Evolutionary conservation across 495 filamentous ascomycete species (phyloP).

Genomic region (Aspergillus campestris): DNA sequence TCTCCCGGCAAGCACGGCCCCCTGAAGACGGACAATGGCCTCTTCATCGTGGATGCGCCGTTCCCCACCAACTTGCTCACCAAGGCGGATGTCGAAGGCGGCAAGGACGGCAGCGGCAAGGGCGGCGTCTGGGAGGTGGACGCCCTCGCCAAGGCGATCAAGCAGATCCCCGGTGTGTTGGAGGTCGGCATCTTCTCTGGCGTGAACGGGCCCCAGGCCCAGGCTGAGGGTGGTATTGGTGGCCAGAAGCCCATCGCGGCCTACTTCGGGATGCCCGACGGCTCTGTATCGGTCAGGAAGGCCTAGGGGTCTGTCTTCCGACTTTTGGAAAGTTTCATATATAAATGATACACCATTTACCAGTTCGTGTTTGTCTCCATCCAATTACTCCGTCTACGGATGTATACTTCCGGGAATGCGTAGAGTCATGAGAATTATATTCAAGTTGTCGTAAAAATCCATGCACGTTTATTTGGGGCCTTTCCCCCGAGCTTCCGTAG

Average conservation of each 20-base stretch:
- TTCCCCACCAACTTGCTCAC: conserved; percentile 61
- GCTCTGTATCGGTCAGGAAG: conserved; percentile 48
- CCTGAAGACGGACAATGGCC: conserved; percentile 84
- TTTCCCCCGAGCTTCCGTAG: conserved; percentile 86
- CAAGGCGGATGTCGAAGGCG: conserved; percentile 44
- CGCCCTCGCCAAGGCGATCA: conserved; percentile 60
- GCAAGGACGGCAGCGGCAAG: conserved; percentile 40
- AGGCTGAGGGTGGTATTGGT: conserved; percentile 48
- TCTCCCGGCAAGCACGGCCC: conserved; percentile 65
- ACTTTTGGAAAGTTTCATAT: not conserved
- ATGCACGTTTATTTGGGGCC: conserved; percentile 42
- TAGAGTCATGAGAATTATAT: conserved; percentile 6
- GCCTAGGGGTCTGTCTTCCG: conserved; percentile 7
- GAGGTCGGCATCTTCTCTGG: conserved; percentile 90
- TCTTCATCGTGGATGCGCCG: conserved; percentile 88
- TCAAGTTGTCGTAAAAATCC: not conserved
- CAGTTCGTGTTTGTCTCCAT: not conserved
- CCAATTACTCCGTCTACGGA: not conserved
- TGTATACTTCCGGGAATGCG: conserved; percentile 1
- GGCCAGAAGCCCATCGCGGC: conserved; percentile 88
- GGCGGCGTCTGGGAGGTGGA: conserved; percentile 70
- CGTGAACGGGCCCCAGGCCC: conserved; percentile 59
- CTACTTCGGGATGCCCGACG: conserved; percentile 89
- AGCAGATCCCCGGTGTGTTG: conserved; percentile 75
- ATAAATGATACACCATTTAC: conserved; percentile 12